phyloP scores from a whole-genome alignment of 148 eudicot species.

The Pharnaceum exiguum region DNA sequence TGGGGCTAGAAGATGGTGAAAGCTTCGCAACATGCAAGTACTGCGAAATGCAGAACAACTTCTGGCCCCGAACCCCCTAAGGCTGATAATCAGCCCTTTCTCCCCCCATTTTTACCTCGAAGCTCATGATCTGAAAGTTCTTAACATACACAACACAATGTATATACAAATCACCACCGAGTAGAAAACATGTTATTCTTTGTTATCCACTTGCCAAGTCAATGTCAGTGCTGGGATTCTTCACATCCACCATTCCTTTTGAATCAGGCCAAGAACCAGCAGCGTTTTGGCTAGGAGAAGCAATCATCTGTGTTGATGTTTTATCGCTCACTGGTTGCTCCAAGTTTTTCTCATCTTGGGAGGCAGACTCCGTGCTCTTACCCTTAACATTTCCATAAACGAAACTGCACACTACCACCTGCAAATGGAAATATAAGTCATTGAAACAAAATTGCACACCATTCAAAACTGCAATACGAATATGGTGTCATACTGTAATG shows the following conservation, averaged over 20 bases:
- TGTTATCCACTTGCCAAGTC: conserved; percentile 35
- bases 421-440: conserved; percentile 1
- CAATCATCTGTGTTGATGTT: conserved; percentile 14
- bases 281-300: conserved; percentile 21
- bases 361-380: conserved; percentile 34
- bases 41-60: not conserved
- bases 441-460: conserved; percentile 1
- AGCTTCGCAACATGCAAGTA: not conserved
- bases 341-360: conserved; percentile 28
- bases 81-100: conserved; percentile 1
- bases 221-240: conserved; percentile 32
- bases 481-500: too few relatives aligned
- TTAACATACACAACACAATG: conserved; percentile 28
- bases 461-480: too few relatives aligned
- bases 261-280: conserved; percentile 28
- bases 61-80: not conserved
- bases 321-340: conserved; percentile 21
- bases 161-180: conserved; percentile 26
- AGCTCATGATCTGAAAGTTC: conserved; percentile 20
- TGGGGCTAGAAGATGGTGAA: conserved; percentile 12
- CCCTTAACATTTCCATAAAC: conserved; percentile 56
- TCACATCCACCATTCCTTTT: conserved; percentile 22
- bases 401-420: conserved; percentile 85
- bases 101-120: too few relatives aligned
- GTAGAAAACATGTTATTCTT: not conserved